phyloP scores from a whole-genome alignment of 805 yeast genomes.

The Wickerhamia fluorescens region DNA sequence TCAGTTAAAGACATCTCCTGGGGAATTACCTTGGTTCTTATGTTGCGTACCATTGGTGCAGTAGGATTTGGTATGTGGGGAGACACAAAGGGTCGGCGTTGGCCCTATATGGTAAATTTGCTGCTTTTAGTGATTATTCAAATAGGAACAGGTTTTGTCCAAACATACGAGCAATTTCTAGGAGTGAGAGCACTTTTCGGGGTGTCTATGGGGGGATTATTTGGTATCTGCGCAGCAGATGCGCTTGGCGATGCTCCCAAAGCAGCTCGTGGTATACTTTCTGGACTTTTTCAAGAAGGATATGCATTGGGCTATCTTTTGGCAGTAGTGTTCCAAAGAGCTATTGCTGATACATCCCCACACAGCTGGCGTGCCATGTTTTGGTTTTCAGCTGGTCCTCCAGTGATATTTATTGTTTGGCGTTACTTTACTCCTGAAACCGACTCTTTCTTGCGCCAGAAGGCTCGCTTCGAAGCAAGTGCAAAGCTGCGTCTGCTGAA shows the following conservation, averaged over 20 bases:
- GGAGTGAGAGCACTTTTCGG: slow-evolving; percentile 62
- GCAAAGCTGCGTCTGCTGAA: slow-evolving; percentile 5
- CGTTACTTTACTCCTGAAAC: slow-evolving; percentile 57
- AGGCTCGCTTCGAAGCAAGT: slow-evolving; percentile 10
- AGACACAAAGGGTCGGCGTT: slow-evolving; percentile 56
- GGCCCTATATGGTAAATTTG: slow-evolving; percentile 47
- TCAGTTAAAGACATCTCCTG: slow-evolving; percentile 50
- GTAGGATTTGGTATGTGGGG: slow-evolving; percentile 52
- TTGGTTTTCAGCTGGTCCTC: slow-evolving; percentile 68
- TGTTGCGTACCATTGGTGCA: slow-evolving; percentile 65
- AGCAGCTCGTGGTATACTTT: slow-evolving; percentile 49
- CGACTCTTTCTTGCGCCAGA: slow-evolving; percentile 42
- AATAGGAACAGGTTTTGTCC: slow-evolving; percentile 58
- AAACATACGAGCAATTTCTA: slow-evolving; percentile 48
- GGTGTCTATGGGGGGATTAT: slow-evolving; percentile 65
- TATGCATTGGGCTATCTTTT: slow-evolving; percentile 64
- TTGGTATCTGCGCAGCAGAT: slow-evolving; percentile 58
- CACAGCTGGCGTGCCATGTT: slow-evolving; percentile 61
- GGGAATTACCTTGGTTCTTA: slow-evolving; percentile 65
- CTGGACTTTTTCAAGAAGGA: slow-evolving; percentile 75
- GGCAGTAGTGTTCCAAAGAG: slow-evolving; percentile 60
- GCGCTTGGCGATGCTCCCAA: slow-evolving; percentile 61
- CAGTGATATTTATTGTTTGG: slow-evolving; percentile 52
- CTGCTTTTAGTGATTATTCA: slow-evolving; percentile 44
- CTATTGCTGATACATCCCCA: slow-evolving; percentile 44